A percentile compares a stretch with the other conserved stretches of the same genome.
Evolutionary conservation across 2,329 filamentous ascomycete genomes (phyloP).

Genomic region (Xylariomycetidae sp.): DNA sequence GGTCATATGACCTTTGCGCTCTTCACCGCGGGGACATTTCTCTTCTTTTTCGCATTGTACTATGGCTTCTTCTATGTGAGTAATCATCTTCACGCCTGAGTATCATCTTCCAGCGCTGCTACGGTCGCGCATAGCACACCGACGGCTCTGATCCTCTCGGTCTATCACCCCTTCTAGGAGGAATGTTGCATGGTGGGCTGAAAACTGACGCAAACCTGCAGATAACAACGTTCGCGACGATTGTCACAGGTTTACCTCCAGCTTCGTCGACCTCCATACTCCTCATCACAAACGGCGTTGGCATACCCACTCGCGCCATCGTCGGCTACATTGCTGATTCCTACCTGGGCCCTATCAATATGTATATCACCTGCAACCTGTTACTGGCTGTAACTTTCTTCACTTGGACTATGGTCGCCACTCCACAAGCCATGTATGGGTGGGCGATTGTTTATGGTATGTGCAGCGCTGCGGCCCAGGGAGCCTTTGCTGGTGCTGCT

Average conservation of each 20-base stretch:
- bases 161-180: too few species aligned
- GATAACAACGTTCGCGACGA: conserved; percentile 25
- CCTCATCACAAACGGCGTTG: conserved; percentile 51
- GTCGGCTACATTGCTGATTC: conserved; percentile 48
- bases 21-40: conserved; percentile 32
- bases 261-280: conserved; percentile 47
- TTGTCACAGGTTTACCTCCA: conserved; percentile 35
- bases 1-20: conserved; percentile 39
- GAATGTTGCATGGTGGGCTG: too few species aligned
- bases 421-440: conserved; percentile 32
- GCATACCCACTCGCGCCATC: conserved; percentile 47
- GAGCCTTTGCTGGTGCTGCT: conserved; percentile 34
- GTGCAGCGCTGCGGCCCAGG: conserved; percentile 36
- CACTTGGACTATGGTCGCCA: conserved; percentile 48
- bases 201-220: conserved; percentile 9
- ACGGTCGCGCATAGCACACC: too few species aligned
- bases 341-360: conserved; percentile 48
- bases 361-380: conserved; percentile 42
- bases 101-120: background rate
- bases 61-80: conserved; percentile 45
- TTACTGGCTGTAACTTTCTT: conserved; percentile 43
- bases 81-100: conserved; percentile 3
- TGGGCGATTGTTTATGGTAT: conserved; percentile 40
- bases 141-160: too few species aligned
- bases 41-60: conserved; percentile 46